A percentile compares a stretch with the other conserved stretches of the same genome.
Conservation (phyloP, 1,284 basidiomycete genomes). For the Mycosarcoma maydis region DNA sequence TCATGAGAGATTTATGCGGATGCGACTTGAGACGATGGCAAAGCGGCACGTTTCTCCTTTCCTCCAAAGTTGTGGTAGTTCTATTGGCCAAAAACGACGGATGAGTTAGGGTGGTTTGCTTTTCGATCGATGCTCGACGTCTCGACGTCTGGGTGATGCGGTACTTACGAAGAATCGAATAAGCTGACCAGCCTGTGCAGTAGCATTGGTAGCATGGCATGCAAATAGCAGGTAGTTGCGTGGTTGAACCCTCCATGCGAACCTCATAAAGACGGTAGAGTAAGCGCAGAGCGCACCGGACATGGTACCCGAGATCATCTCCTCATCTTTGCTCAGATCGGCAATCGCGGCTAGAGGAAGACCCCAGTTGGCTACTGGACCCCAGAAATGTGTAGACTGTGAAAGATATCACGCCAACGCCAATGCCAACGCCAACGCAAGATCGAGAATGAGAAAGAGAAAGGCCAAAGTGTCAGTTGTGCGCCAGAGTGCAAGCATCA, state of each 20-base stretch:
- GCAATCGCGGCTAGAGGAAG: conserved; percentile 65
- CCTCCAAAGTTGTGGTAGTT: conserved; percentile 59
- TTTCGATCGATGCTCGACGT: not conserved
- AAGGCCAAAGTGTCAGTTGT: too few relatives aligned
- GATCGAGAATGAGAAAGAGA: not conserved
- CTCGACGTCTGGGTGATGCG: not conserved
- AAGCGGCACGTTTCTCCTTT: conserved; percentile 34
- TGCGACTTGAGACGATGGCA: conserved; percentile 32
- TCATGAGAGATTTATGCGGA: too few relatives aligned
- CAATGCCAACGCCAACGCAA: too few relatives aligned
- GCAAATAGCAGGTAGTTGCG: conserved; percentile 65
- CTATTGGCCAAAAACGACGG: conserved; percentile 11
- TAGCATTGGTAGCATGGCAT: conserved; percentile 63
- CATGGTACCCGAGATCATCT: conserved; percentile 65
- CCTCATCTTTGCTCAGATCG: conserved; percentile 63
- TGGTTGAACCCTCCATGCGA: conserved; percentile 65
- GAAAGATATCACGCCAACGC: too few relatives aligned
- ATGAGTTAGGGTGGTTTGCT: not conserved
- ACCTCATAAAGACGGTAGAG: conserved; percentile 65
- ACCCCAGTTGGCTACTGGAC: conserved; percentile 66
- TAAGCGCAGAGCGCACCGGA: conserved; percentile 59
- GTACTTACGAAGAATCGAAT: conserved; percentile 58
- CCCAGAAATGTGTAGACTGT: conserved; percentile 66
- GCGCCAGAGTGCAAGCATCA: not conserved
- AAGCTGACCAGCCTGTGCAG: conserved; percentile 58